Evolutionary conservation across 2,329 filamentous ascomycete genomes (phyloP).

Genomic region (Phoma sp.): DNA sequence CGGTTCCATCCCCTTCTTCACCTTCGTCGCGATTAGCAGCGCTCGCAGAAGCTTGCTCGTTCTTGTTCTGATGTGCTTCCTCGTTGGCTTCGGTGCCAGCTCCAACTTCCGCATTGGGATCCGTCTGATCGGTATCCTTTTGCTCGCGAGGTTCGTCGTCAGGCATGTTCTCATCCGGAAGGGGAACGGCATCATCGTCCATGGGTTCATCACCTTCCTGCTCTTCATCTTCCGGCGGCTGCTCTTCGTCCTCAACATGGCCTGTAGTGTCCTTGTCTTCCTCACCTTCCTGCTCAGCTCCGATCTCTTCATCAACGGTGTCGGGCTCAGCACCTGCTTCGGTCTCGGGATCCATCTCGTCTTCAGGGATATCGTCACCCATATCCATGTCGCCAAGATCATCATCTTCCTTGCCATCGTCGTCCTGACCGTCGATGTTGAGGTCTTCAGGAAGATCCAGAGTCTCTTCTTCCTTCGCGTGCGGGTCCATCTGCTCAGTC

Average conservation of each 20-base stretch:
- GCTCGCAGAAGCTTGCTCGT: conserved; percentile 63
- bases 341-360: conserved; percentile 41
- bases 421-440: conserved; percentile 74
- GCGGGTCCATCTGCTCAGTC: conserved; percentile 71
- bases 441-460: conserved; percentile 88
- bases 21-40: conserved; percentile 70
- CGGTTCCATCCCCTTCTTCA: conserved; percentile 68
- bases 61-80: conserved; percentile 58
- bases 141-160: conserved; percentile 54
- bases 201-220: conserved; percentile 57
- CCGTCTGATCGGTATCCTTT: conserved; percentile 58
- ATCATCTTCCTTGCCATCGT: conserved; percentile 63
- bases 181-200: conserved; percentile 44
- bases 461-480: conserved; percentile 80
- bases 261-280: conserved; percentile 45
- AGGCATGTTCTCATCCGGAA: conserved; percentile 60
- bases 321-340: conserved; percentile 40
- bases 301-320: conserved; percentile 42
- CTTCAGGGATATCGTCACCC: conserved; percentile 43
- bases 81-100: conserved; percentile 71
- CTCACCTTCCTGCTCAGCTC: conserved; percentile 41
- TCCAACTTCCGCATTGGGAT: conserved; percentile 64
- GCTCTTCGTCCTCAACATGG: conserved; percentile 47
- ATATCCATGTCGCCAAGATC: conserved; percentile 45
- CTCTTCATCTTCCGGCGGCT: conserved; percentile 55